Evolutionary conservation across 768 basidiomycete genomes (phyloP), one percentile per base, ranked within the genome.

Genomic region (Phylloporus sp.): DNA sequence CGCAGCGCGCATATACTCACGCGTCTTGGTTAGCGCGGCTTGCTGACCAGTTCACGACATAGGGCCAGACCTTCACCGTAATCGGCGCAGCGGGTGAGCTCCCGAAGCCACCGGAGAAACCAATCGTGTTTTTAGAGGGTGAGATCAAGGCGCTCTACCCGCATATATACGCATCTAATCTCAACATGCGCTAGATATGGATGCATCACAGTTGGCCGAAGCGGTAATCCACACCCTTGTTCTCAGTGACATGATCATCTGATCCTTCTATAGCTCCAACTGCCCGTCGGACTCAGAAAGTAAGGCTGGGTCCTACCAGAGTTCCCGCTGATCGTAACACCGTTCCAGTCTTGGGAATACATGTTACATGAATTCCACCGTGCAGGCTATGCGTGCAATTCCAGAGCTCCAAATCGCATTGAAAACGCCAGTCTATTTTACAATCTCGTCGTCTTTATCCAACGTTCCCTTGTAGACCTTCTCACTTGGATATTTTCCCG

Each of bases 341-440:
- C 35, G 22, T 15, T 15, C 45, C 16, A 83, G 81, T 62, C 73
- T 95, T 32, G 94, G 95, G 31, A 97, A 97, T 65, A 97, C 95
- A 0, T 97, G 95, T 63, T 99, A 99, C 72, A 92, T 97, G 87
- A 98, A 95, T 65, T 84, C 97, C 1, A 92, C 91, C 2, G 75
- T 98, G 2, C 97, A 99, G 73, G 86, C 89, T n/a, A 79, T 99
- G 55, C 88, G 92, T 22, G 84, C 90, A 4, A 86, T 99, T 45
- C 94, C 95, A 2, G 93, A 97, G 60, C 79, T 99, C 5, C 86
- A 88, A 62, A 66, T 76, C 1, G 88, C 91, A 0, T 76, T 97
- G 20, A 69, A 68, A 61, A 70, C 72, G 81, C 87, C 64, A 57
- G 80, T 69, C 23, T n/a, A 26, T 22, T n/a, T 36, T 7, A 2